Evolutionary conservation across 2,329 filamentous ascomycete genomes (phyloP).

Genomic region (Pseudogymnoascus sp.): DNA sequence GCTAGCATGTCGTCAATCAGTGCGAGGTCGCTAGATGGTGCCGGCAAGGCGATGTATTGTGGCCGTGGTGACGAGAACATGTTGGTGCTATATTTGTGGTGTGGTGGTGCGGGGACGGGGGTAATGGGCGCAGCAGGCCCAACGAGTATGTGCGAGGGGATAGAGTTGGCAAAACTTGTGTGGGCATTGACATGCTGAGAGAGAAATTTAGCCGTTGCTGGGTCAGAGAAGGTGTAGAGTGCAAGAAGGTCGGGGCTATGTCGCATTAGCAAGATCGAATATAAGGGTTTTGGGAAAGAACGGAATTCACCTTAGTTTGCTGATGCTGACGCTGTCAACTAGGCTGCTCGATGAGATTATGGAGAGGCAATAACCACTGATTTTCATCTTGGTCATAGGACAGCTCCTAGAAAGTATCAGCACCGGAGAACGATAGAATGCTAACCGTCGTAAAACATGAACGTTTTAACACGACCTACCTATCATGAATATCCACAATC

Average conservation of each 20-base stretch:
- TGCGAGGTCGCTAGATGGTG: neutral
- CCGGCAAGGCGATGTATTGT: conserved; percentile 32
- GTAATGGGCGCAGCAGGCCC: conserved; percentile 33
- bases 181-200: conserved; percentile 31
- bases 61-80: conserved; percentile 43
- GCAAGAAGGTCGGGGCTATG: conserved; percentile 26
- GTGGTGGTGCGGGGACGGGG: conserved; percentile 24
- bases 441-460: conserved; percentile 10
- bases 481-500: conserved; percentile 15
- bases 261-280: neutral
- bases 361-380: conserved; percentile 37
- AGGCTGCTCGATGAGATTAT: conserved; percentile 44
- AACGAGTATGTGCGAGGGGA: neutral
- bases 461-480: conserved; percentile 12
- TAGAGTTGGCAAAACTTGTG: conserved; percentile 17
- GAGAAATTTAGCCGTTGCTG: conserved; percentile 39
- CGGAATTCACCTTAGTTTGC: conserved; percentile 21
- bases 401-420: conserved; percentile 21
- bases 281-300: conserved; percentile 35
- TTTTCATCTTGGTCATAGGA: conserved; percentile 35
- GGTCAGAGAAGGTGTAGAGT: conserved; percentile 48
- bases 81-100: conserved; percentile 36
- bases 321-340: conserved; percentile 44
- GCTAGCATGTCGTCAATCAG: neutral
- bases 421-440: conserved; percentile 12